phyloP scores from a whole-genome alignment of 345 rosid genomes.

The Populus davidiana region DNA sequence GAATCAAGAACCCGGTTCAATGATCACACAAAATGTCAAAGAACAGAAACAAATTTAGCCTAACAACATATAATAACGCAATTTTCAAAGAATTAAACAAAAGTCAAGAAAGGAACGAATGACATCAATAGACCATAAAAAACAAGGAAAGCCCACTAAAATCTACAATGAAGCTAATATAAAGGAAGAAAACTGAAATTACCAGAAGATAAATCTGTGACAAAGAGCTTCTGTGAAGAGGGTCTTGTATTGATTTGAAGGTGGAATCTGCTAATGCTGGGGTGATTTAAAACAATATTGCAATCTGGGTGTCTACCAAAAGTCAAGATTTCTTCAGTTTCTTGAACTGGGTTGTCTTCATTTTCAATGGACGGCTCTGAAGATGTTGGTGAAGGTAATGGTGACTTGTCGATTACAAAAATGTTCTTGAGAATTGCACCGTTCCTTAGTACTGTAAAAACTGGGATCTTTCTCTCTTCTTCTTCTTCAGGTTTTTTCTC shows the following conservation, averaged over 20 bases:
- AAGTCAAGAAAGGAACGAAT: too few species aligned
- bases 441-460: slow-evolving; percentile 72
- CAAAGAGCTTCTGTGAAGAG: slow-evolving; percentile 56
- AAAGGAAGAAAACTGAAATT: not conserved
- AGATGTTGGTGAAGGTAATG: not conserved
- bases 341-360: slow-evolving; percentile 18
- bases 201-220: slow-evolving; percentile 81
- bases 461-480: slow-evolving; percentile 58
- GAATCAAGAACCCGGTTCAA: not conserved
- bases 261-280: slow-evolving; percentile 92
- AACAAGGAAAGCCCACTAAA: not conserved
- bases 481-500: slow-evolving; percentile 17
- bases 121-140: not conserved
- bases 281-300: slow-evolving; percentile 69
- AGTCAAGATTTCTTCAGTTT: slow-evolving; percentile 52
- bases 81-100: not conserved
- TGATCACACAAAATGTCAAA: not conserved
- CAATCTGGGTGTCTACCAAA: slow-evolving; percentile 89
- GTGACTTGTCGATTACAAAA: slow-evolving; percentile 55
- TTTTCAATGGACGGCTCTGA: slow-evolving; percentile 13
- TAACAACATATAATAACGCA: not conserved
- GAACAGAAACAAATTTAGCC: not conserved
- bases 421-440: slow-evolving; percentile 83
- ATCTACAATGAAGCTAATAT: not conserved
- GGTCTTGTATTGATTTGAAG: slow-evolving; percentile 58